Evolutionary conservation across 371 early-diverging fungal genomes (phyloP).

Genomic region (Funneliformis caledonium): DNA sequence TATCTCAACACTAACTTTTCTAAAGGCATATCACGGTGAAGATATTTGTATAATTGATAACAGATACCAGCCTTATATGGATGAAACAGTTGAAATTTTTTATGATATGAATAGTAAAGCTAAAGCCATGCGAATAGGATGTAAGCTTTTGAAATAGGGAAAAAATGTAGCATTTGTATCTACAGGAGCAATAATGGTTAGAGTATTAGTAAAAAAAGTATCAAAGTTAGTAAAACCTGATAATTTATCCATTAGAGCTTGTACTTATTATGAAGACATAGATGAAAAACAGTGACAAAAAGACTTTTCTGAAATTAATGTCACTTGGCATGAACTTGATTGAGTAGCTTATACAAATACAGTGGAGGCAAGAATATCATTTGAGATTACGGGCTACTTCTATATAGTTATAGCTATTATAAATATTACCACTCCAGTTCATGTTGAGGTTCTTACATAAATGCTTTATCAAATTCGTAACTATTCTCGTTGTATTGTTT

Average conservation of each 20-base stretch:
- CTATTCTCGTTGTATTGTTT: not conserved
- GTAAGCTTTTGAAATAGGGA: not conserved
- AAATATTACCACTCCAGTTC: slow-evolving; percentile 34
- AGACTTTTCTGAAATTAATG: not conserved
- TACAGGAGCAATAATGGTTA: slow-evolving; percentile 26
- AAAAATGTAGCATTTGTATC: slow-evolving; percentile 22
- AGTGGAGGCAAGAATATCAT: slow-evolving; percentile 2
- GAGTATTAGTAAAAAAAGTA: slow-evolving; percentile 35
- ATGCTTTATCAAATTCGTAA: not conserved
- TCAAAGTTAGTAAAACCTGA: slow-evolving; percentile 22
- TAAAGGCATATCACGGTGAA: slow-evolving; percentile 28
- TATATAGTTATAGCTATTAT: not conserved
- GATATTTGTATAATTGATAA: slow-evolving; percentile 17
- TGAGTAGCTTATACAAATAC: not conserved
- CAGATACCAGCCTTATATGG: not conserved
- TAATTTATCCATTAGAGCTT: not conserved
- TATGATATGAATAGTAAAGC: slow-evolving; percentile 12
- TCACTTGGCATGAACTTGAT: not conserved
- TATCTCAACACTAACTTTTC: slow-evolving; percentile 3
- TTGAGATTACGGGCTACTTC: not conserved
- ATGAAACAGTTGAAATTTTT: slow-evolving; percentile 1
- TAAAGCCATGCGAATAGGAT: slow-evolving; percentile 29
- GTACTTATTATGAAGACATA: slow-evolving; percentile 5
- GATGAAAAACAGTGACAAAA: slow-evolving; percentile 8
- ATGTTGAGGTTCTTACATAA: slow-evolving; percentile 27